These are phyloP conservation scores for Brassica napus DNA, from an alignment of 345 rosid genomes.

Conservation along the genomic window Da-Ae NC_063451.1:6743501-6744000, in stretches of 20 bases:
- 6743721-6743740: slow-evolving; percentile 42
- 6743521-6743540: slow-evolving; percentile 73
- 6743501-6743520: slow-evolving; percentile 95
- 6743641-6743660: slow-evolving; percentile 95
- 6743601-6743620: slow-evolving; percentile 90
- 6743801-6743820: slow-evolving; percentile 68
- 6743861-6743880: slow-evolving; percentile 89
- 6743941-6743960: slow-evolving; percentile 50
- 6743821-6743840: slow-evolving; percentile 64
- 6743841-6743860: slow-evolving; percentile 79
- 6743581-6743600: slow-evolving; percentile 87
- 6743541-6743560: slow-evolving; percentile 55
- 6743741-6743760: slow-evolving; percentile 49
- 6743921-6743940: slow-evolving; percentile 42
- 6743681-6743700: slow-evolving; percentile 70
- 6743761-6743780: slow-evolving; percentile 49
- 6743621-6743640: slow-evolving; percentile 89
- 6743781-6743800: slow-evolving; percentile 58
- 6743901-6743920: slow-evolving; percentile 48
- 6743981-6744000: slow-evolving; percentile 42
- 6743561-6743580: slow-evolving; percentile 49
- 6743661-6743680: slow-evolving; percentile 97
- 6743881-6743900: slow-evolving; percentile 73
- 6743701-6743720: slow-evolving; percentile 27
- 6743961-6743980: slow-evolving; percentile 39